These are phyloP conservation scores for Perilla frutescens DNA, from an alignment of 257 asterid genomes.

Conservation along the genomic window DNA sequence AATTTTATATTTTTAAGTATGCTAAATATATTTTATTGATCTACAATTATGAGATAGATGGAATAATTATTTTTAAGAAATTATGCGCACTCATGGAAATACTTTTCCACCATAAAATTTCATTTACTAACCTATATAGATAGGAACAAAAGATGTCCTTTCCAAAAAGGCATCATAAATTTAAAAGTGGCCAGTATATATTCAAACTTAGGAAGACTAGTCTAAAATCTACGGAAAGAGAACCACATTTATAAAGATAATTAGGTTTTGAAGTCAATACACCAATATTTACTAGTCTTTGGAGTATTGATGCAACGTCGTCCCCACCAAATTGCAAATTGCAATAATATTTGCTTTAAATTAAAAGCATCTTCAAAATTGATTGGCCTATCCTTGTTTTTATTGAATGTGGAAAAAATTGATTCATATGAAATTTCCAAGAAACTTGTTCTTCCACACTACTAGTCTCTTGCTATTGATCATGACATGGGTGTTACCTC, in stretches of 20 bases:
- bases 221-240: slow-evolving; percentile 12
- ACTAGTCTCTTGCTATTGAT: too few species aligned
- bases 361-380: slow-evolving; percentile 27
- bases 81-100: too few species aligned
- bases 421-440: slow-evolving; percentile 16
- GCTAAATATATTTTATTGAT: too few species aligned
- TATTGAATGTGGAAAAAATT: slow-evolving; percentile 2
- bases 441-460: slow-evolving; percentile 10
- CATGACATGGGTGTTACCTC: too few species aligned
- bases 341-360: background rate
- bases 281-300: background rate
- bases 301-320: slow-evolving; percentile 1
- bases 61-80: too few species aligned
- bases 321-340: background rate
- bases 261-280: slow-evolving; percentile 17
- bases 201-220: slow-evolving; percentile 28
- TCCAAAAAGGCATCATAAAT: too few species aligned
- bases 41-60: too few species aligned
- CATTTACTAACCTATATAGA: too few species aligned
- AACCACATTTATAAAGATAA: background rate
- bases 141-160: too few species aligned
- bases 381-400: background rate
- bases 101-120: too few species aligned
- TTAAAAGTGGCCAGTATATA: background rate
- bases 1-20: too few species aligned